Evolutionary conservation across 2,329 filamentous ascomycete genomes (phyloP), one percentile per base, ranked within the genome.

Genomic region (Raffaelea arxii): DNA sequence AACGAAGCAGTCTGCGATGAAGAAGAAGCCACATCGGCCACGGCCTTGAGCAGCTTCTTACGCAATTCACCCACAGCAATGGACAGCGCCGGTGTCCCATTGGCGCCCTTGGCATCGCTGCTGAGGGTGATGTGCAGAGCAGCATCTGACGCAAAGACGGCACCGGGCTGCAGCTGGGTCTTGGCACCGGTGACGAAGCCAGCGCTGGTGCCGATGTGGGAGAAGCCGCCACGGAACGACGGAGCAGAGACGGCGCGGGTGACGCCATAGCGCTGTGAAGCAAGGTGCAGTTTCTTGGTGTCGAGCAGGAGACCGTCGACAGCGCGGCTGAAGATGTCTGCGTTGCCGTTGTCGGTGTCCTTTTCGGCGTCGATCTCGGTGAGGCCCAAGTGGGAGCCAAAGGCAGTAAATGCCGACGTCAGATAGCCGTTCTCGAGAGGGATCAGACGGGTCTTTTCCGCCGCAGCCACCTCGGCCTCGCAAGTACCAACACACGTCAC

Each of bases 281-380:
- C 73, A 9, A 66, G 68, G 11, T 65, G 63, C 2, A 80, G 67
- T 57, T 80, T 78, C 60, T 77, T 75, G 23, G 67, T 72, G 46
- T 74, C 74, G 0, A 80, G 63, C 2, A 65, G 64, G 4, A 80
- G 69, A 0, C 75, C 77, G 52, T 80, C 76, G 4, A 77, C 62
- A 7, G 73, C 80, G 11, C 78, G 71, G 40, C 74, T 77, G 54
- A 83, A 82, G 6, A 64, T 57, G 0, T 66, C 58, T 47, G 64
- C 67, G 2, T 58, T 57, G 2, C 75, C 75, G 49, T 78, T 77
- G 51, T 77, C 74, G 1, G 71, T 75, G 40, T 65, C 63, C 7
- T 64, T 57, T 51, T 84, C 82, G 4, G 69, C 68, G 48, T 76
- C 72, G 45, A 86, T 84, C 45, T 77, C 80, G 51, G 75, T 75